Base-by-base conservation (phyloP, 2,329 filamentous ascomycete genomes). In the Rhinocladiella similis region DNA sequence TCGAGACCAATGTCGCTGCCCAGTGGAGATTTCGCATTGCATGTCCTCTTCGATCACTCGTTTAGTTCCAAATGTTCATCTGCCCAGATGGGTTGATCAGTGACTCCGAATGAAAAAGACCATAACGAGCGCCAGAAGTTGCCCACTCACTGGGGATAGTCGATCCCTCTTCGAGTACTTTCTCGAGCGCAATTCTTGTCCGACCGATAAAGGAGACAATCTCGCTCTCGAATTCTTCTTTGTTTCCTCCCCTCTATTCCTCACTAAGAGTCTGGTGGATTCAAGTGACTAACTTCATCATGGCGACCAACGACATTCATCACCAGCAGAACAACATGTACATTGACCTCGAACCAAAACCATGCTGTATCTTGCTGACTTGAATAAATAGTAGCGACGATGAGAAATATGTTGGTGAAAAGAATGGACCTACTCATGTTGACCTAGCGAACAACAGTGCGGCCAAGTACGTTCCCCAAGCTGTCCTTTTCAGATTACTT, bases 391-490 rank as follows among this genome's bases (percentile, higher is more conserved):
- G 42, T 22, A 25, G 10, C 19, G 42, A 45, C 42, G 22, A 45
- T 20, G 42, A 45, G 42, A 45, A 45, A 45, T 45, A 45, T 22
- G 42, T 45, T 9, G 42, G 42, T 45, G 42, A 45, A 5, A 45
- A 45, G 42, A 16, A 25, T 14, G 42, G 22, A 9, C 19, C 42
- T 12, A 5, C 42, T 14, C 42, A 45, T 45, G 22, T 45, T 14
- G 42, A 45, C 18, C 14, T 45, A 20, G 14, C 16, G 22, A 13
- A 22, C 18, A 45, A 20, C 42, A 20, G 7, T 22, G 22, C 42
- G 9, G 42, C 42, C 18, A 45, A 45, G 42, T 45, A 22, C 22
- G 18, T 45, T 25, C 42, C 5, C 22, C 19, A 25, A 25, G 6
- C 22, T 5, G 13, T 20, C 42, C 16, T n/a, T n/a, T 14, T 12